Conservation (phyloP, 805 yeast species). For the Ogataea nitratoaversa region DNA sequence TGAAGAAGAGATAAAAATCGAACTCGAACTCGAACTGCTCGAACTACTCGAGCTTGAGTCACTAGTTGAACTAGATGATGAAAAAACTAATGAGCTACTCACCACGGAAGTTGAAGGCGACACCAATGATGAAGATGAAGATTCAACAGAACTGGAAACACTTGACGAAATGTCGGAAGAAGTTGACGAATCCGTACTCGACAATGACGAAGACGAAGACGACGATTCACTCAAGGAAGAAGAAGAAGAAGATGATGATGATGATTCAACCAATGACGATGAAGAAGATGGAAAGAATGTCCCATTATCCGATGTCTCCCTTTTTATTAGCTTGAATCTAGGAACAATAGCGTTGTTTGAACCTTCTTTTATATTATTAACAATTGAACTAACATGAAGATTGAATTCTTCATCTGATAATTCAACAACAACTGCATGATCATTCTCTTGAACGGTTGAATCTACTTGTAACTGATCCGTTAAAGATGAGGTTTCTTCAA, state of each 20-base stretch:
- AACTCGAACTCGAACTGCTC: too few species aligned
- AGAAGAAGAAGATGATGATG: constrained; percentile 4
- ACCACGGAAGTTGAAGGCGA: constrained; percentile 4
- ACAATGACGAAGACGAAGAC: constrained; percentile 1
- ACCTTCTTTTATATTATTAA: constrained; percentile 19
- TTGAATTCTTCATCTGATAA: constrained; percentile 9
- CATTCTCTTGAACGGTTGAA: not conserved
- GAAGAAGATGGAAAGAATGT: constrained; percentile 2
- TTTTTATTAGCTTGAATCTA: constrained; percentile 21
- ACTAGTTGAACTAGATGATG: too few species aligned
- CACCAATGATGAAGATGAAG: constrained; percentile 6
- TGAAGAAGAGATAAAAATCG: too few species aligned
- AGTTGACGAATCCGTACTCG: too few species aligned
- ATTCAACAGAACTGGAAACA: too few species aligned
- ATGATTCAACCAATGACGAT: constrained; percentile 1
- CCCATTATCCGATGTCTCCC: constrained; percentile 9
- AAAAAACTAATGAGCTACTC: too few species aligned
- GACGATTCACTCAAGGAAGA: constrained; percentile 2
- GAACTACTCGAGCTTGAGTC: too few species aligned
- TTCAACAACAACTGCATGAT: not conserved
- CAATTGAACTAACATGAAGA: constrained; percentile 16
- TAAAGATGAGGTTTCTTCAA: too few species aligned
- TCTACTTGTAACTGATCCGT: too few species aligned
- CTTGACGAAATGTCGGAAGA: too few species aligned
- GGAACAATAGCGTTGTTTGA: constrained; percentile 27